Conservation (phyloP, 2,329 filamentous ascomycete species). For the Botryotinia narcissicola region DNA sequence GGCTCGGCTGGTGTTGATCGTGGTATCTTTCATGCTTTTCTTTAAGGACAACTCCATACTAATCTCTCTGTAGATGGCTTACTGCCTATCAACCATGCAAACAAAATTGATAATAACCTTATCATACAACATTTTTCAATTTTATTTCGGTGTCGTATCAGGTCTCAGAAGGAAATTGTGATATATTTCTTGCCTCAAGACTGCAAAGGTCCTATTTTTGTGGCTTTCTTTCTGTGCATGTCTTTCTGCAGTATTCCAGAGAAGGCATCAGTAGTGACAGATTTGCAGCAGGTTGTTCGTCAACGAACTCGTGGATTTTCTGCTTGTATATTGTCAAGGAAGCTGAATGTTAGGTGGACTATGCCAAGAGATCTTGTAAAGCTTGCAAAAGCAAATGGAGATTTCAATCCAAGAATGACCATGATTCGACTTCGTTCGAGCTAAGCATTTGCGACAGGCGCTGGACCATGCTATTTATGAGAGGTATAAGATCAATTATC, state of each 20-base stretch:
- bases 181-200: neutral
- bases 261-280: neutral
- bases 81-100: neutral
- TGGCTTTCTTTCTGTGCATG: rapidly evolving
- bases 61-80: neutral
- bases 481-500: neutral
- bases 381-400: neutral
- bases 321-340: neutral
- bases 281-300: neutral
- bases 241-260: neutral
- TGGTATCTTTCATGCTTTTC: neutral
- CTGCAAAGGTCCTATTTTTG: neutral
- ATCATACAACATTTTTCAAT: neutral
- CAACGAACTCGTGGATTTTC: neutral
- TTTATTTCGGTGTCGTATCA: neutral
- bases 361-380: no score
- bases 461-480: neutral
- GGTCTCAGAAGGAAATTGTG: neutral
- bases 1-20: neutral
- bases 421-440: rapidly evolving
- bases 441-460: neutral
- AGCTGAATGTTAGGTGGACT: neutral
- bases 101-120: no score
- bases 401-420: neutral
- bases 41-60: neutral